These are phyloP conservation scores for Rosa persica DNA, from an alignment of 306 rosid genomes.

Conservation along the genomic window DNA sequence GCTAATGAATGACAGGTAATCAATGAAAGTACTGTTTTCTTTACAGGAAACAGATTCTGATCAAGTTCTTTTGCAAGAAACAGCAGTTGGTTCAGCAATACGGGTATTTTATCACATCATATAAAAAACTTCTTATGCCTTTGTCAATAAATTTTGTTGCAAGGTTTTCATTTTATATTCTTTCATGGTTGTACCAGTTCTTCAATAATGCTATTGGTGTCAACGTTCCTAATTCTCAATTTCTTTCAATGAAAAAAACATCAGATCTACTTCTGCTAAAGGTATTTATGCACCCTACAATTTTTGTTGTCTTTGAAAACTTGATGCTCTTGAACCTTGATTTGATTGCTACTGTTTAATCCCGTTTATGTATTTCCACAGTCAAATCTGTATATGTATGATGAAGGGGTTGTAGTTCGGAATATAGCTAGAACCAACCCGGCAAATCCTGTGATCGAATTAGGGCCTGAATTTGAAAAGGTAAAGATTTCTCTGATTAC, in stretches of 20 bases:
- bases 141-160: constrained; percentile 9
- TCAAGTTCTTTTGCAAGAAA: constrained; percentile 39
- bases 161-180: constrained; percentile 16
- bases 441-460: constrained; percentile 52
- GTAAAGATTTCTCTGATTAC: constrained; percentile 32
- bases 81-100: constrained; percentile 44
- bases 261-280: constrained; percentile 65
- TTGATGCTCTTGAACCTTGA: background rate
- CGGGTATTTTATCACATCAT: constrained; percentile 33
- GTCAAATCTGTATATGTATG: constrained; percentile 60
- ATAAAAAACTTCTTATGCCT: background rate
- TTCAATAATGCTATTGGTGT: constrained; percentile 56
- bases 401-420: constrained; percentile 53
- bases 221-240: constrained; percentile 55
- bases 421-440: constrained; percentile 64
- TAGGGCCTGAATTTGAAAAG: constrained; percentile 80
- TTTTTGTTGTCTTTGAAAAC: background rate
- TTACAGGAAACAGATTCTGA: constrained; percentile 38
- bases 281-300: constrained; percentile 32
- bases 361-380: constrained; percentile 39
- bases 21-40: constrained; percentile 27
- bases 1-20: constrained; percentile 12
- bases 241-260: constrained; percentile 49
- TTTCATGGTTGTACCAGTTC: constrained; percentile 38
- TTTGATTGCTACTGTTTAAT: constrained; percentile 5